Percentiles rank a stretch among this genome's conserved stretches.
Conservation (phyloP, 306 rosid species). For the Mimosa pudica region DNA sequence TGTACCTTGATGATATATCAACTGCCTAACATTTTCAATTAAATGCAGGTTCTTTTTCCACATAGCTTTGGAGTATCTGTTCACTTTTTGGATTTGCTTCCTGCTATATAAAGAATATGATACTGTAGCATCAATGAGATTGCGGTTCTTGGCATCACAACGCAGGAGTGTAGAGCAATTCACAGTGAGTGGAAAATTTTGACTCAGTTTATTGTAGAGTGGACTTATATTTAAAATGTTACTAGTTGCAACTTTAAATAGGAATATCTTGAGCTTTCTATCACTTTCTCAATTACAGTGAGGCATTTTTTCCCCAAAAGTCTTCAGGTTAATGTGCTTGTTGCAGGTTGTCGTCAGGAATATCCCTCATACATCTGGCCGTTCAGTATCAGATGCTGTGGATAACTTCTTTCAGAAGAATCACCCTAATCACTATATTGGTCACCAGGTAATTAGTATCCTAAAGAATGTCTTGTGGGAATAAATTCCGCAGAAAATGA, state of each 20-base stretch:
- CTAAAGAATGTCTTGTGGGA: not conserved
- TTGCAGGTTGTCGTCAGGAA: conserved; percentile 86
- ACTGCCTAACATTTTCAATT: conserved; percentile 26
- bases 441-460: conserved; percentile 78
- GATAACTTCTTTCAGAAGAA: conserved; percentile 79
- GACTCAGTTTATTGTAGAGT: not conserved
- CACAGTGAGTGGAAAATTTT: conserved; percentile 58
- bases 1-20: conserved; percentile 9
- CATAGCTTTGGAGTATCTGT: conserved; percentile 84
- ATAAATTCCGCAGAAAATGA: conserved; percentile 17
- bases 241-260: not conserved
- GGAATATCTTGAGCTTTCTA: not conserved
- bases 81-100: conserved; percentile 81
- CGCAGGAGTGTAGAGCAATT: conserved; percentile 83
- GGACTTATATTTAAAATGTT: conserved; percentile 11
- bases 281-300: not conserved
- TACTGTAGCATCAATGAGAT: conserved; percentile 69
- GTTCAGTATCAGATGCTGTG: conserved; percentile 58
- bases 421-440: conserved; percentile 84
- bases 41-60: conserved; percentile 84
- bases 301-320: conserved; percentile 17
- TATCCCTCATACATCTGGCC: conserved; percentile 70
- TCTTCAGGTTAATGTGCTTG: conserved; percentile 28
- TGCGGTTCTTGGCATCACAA: conserved; percentile 79
- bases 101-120: conserved; percentile 81